These are phyloP conservation scores for Verticillium albo-atrum DNA, from an alignment of 2,329 filamentous ascomycete species.

Conservation along the genomic window DNA sequence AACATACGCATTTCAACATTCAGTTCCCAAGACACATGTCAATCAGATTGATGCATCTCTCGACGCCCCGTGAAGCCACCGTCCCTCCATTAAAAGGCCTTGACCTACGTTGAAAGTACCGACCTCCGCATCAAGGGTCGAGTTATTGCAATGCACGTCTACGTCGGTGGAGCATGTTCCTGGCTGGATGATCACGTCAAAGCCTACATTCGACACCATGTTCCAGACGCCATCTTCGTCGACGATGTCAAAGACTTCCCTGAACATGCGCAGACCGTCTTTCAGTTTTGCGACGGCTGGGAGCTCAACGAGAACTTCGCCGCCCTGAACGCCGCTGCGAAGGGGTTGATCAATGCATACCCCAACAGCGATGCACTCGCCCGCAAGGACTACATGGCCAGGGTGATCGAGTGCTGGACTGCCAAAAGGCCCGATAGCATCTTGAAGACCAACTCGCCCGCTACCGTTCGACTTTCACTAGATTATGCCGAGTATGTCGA, in stretches of 20 bases:
- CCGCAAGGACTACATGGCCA: slow-evolving; percentile 29
- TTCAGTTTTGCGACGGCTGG: slow-evolving; percentile 30
- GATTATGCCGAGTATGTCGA: slow-evolving; percentile 34
- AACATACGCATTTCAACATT: background rate
- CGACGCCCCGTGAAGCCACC: background rate
- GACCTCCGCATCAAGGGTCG: background rate
- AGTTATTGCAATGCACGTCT: slow-evolving; percentile 19
- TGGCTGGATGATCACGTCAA: slow-evolving; percentile 28
- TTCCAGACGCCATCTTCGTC: slow-evolving; percentile 21
- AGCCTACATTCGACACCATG: slow-evolving; percentile 21
- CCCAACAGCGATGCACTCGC: slow-evolving; percentile 33
- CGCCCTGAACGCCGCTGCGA: slow-evolving; percentile 20
- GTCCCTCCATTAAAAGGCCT: background rate
- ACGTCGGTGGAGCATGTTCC: slow-evolving; percentile 15
- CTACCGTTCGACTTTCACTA: slow-evolving; percentile 27
- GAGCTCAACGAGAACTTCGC: slow-evolving; percentile 27
- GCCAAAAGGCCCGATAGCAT: slow-evolving; percentile 27
- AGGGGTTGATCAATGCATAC: slow-evolving; percentile 30
- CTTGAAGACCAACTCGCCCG: slow-evolving; percentile 22
- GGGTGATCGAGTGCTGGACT: slow-evolving; percentile 29
- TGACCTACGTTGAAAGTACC: background rate
- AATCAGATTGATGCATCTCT: background rate
- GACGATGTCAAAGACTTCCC: slow-evolving; percentile 23
- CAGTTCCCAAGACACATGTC: background rate
- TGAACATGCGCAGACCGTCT: slow-evolving; percentile 11